Evolutionary conservation across 1,284 basidiomycete genomes (phyloP).

Genomic region (Thecaphora frezii): DNA sequence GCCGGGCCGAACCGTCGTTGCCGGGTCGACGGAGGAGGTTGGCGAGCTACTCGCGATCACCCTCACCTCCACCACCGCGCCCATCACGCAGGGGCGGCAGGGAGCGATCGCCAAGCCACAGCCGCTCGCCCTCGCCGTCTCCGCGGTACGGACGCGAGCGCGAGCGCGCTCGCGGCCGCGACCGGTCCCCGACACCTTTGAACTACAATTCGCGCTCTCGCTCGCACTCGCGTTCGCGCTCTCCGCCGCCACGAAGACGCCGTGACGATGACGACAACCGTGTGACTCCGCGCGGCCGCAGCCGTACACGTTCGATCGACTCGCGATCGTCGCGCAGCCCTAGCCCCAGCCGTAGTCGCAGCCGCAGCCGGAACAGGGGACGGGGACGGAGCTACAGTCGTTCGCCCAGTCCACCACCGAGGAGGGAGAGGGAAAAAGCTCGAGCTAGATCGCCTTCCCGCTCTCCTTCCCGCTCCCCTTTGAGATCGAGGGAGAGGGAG

Average conservation of each 20-base stretch:
- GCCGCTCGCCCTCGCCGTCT: constrained; percentile 1
- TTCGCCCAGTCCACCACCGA: no score
- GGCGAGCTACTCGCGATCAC: constrained; percentile 12
- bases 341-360: constrained; percentile 2
- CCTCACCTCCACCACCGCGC: constrained; percentile 29
- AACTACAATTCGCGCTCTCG: constrained; percentile 4
- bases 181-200: constrained; percentile 3
- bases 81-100: not conserved
- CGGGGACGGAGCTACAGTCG: no score
- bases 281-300: not conserved
- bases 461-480: no score
- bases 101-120: constrained; percentile 4
- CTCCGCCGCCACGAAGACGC: constrained; percentile 20
- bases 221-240: not conserved
- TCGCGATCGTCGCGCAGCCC: constrained; percentile 5
- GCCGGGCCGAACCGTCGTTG: not conserved
- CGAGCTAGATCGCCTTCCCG: no score
- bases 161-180: not conserved
- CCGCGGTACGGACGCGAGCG: not conserved
- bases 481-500: no score
- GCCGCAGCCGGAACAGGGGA: no score
- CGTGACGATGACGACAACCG: no score
- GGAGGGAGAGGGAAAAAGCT: no score
- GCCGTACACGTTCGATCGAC: constrained; percentile 2
- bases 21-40: not conserved